phyloP scores from a whole-genome alignment of 1,284 basidiomycete species.

The Stereum hirsutum region DNA sequence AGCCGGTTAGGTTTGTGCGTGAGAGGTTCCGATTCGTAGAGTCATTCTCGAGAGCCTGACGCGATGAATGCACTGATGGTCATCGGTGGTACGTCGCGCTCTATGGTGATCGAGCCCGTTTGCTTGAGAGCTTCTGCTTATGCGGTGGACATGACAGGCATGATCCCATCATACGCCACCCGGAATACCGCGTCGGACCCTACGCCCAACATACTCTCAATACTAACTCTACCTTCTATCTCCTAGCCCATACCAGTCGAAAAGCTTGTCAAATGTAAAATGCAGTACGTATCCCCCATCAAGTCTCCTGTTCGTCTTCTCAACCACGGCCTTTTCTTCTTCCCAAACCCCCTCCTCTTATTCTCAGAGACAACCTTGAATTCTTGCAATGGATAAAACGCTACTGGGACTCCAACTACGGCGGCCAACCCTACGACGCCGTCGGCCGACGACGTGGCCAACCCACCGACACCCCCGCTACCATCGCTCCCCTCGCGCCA shows the following conservation, averaged over 20 bases:
- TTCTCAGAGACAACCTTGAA: conserved; percentile 87
- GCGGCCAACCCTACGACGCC: conserved; percentile 86
- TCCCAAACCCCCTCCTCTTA: conserved; percentile 3
- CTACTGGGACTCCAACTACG: conserved; percentile 92
- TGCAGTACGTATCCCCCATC: conserved; percentile 68
- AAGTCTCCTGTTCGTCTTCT: neutral
- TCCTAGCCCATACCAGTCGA: conserved; percentile 90
- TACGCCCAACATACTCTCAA: conserved; percentile 22
- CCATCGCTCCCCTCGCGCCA: conserved; percentile 56
- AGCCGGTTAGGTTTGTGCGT: too few species aligned
- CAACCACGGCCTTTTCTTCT: too few species aligned
- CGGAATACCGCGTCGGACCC: too few species aligned
- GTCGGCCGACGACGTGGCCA: conserved; percentile 73
- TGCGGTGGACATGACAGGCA: too few species aligned
- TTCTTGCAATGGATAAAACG: conserved; percentile 97
- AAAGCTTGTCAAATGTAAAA: conserved; percentile 94
- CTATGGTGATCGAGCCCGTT: too few species aligned
- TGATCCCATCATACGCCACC: too few species aligned
- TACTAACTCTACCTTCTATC: neutral
- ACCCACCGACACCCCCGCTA: conserved; percentile 66
- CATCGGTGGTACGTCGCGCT: too few species aligned
- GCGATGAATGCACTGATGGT: too few species aligned
- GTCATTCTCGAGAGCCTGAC: too few species aligned
- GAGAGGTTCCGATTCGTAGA: too few species aligned
- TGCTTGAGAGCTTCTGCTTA: too few species aligned